Evolutionary conservation across 2,329 filamentous ascomycete genomes (phyloP).

Genomic region (Xylaria sp.): DNA sequence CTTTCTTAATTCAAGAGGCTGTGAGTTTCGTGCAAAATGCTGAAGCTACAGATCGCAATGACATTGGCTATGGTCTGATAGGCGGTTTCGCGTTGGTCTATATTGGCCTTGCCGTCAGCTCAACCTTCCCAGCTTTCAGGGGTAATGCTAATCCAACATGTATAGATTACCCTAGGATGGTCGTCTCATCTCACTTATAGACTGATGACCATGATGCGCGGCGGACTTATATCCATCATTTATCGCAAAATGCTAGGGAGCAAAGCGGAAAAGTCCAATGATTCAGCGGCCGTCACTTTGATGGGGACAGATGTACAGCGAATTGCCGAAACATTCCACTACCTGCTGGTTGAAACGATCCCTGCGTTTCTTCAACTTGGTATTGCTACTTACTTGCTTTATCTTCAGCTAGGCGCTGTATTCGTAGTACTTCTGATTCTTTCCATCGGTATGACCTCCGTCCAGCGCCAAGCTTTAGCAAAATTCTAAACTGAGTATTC

Average conservation of each 20-base stretch:
- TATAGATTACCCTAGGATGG: slow-evolving; percentile 26
- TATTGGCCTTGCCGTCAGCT: slow-evolving; percentile 28
- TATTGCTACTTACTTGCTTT: slow-evolving; percentile 34
- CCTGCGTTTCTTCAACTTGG: slow-evolving; percentile 30
- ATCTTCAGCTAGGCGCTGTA: slow-evolving; percentile 25
- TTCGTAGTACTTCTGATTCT: slow-evolving; percentile 26
- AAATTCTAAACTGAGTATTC: neutral
- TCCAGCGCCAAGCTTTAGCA: neutral
- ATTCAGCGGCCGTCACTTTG: slow-evolving; percentile 26
- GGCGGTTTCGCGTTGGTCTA: slow-evolving; percentile 31
- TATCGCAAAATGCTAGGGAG: slow-evolving; percentile 26
- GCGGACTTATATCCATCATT: slow-evolving; percentile 24
- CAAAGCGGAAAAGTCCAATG: slow-evolving; percentile 14
- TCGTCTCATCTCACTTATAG: slow-evolving; percentile 31
- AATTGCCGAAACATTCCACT: slow-evolving; percentile 29
- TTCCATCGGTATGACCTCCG: slow-evolving; percentile 13
- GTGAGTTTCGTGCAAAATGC: slow-evolving; percentile 21
- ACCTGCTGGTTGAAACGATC: slow-evolving; percentile 14
- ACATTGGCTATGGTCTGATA: slow-evolving; percentile 26
- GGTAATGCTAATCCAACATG: neutral
- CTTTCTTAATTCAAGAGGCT: slow-evolving; percentile 27
- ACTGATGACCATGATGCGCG: slow-evolving; percentile 29
- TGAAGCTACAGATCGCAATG: neutral
- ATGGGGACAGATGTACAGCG: slow-evolving; percentile 33
- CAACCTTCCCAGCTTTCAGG: neutral